Evolutionary conservation across 2,329 filamentous ascomycete genomes (phyloP).

Genomic region (Penicillium brevicompactum): DNA sequence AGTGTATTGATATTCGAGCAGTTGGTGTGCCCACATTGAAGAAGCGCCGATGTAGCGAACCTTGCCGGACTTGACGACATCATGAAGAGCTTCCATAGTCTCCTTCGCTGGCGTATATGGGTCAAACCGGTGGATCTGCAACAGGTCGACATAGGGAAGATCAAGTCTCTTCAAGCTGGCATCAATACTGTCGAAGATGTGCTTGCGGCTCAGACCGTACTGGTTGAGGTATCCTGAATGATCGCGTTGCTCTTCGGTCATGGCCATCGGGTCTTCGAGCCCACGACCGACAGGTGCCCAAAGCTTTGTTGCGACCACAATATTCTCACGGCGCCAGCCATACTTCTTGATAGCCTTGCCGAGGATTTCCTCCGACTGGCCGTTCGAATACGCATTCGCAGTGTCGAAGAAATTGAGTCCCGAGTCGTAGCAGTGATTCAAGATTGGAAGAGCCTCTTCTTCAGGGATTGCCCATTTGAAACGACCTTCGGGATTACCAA

Average conservation of each 20-base stretch:
- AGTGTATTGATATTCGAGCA: constrained; percentile 52
- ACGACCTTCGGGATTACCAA: constrained; percentile 20
- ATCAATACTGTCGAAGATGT: constrained; percentile 65
- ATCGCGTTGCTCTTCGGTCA: constrained; percentile 43
- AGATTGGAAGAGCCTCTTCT: constrained; percentile 30
- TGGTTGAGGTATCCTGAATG: constrained; percentile 29
- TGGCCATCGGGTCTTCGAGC: constrained; percentile 34
- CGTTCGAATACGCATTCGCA: constrained; percentile 57
- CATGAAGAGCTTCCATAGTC: constrained; percentile 50
- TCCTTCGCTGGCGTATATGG: constrained; percentile 50
- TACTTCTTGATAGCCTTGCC: constrained; percentile 64
- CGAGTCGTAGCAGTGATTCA: constrained; percentile 30
- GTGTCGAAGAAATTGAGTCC: constrained; percentile 38
- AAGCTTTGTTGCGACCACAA: constrained; percentile 62
- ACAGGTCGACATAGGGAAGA: constrained; percentile 55
- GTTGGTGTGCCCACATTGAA: constrained; percentile 38
- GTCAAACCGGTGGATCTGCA: constrained; percentile 53
- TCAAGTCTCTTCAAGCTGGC: constrained; percentile 53
- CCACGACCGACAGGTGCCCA: constrained; percentile 42
- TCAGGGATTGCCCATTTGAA: constrained; percentile 27
- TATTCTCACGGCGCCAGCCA: constrained; percentile 57
- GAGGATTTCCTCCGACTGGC: constrained; percentile 54
- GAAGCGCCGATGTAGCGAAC: constrained; percentile 38
- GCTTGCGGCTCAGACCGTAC: constrained; percentile 60
- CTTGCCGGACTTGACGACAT: constrained; percentile 38